Conservation (phyloP, 768 basidiomycete genomes). For the Pisolithus tinctorius region DNA sequence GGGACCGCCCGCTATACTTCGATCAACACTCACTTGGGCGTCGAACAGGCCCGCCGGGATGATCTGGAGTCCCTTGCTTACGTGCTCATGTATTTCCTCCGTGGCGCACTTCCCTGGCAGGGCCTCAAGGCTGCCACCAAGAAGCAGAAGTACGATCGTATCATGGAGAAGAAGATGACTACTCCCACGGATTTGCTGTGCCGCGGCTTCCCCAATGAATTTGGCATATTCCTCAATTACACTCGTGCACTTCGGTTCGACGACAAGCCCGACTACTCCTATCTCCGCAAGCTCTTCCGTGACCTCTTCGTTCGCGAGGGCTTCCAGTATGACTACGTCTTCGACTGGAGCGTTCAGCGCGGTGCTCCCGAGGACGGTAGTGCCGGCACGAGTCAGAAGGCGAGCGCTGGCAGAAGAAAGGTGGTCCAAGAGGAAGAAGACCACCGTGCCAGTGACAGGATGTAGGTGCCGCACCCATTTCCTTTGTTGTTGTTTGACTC, state of each 20-base stretch:
- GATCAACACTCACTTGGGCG: constrained; percentile 98
- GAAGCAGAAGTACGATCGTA: constrained; percentile 99
- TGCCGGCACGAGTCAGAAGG: constrained; percentile 56
- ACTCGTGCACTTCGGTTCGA: constrained; percentile 98
- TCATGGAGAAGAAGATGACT: constrained; percentile 99
- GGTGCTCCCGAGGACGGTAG: constrained; percentile 60
- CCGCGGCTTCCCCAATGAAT: constrained; percentile 99
- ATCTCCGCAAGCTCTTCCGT: constrained; percentile 98
- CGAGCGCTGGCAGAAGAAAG: constrained; percentile 61
- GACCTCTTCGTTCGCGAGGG: constrained; percentile 96
- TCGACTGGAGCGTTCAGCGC: constrained; percentile 95
- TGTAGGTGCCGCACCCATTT: constrained; percentile 46
- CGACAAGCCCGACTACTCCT: constrained; percentile 99
- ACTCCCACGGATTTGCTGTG: constrained; percentile 94
- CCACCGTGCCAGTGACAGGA: constrained; percentile 73
- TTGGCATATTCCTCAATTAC: constrained; percentile 98
- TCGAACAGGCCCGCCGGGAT: constrained; percentile 96
- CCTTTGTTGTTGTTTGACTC: constrained; percentile 7
- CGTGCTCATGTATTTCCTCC: constrained; percentile 99
- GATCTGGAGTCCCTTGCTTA: constrained; percentile 98
- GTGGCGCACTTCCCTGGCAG: constrained; percentile 97
- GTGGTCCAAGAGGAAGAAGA: constrained; percentile 83
- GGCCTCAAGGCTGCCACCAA: constrained; percentile 99
- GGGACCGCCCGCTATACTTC: constrained; percentile 99
- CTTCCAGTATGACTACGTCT: constrained; percentile 99